Conservation (phyloP, 768 basidiomycete species). For the Coprinellus aureogranulatus region DNA sequence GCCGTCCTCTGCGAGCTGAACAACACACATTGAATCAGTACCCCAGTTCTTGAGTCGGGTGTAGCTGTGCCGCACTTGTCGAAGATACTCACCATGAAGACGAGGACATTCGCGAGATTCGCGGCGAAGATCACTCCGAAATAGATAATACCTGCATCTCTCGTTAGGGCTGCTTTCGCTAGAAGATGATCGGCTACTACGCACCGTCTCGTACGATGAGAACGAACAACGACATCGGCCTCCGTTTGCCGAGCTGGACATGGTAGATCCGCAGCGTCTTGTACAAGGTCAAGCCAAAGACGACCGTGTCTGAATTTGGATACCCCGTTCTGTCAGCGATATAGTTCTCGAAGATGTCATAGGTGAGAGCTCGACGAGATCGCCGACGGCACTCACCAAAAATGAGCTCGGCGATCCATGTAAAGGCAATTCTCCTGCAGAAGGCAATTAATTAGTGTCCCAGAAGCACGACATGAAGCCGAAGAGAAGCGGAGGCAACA, state of each 20-base stretch:
- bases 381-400: constrained; percentile 20
- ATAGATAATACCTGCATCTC: constrained; percentile 27
- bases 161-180: too few species aligned
- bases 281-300: constrained; percentile 32
- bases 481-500: background rate
- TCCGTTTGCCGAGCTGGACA: constrained; percentile 4
- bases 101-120: constrained; percentile 29
- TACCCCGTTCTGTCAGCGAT: background rate
- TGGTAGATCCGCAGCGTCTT: constrained; percentile 20
- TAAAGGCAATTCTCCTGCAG: constrained; percentile 31
- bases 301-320: constrained; percentile 24
- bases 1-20: constrained; percentile 22
- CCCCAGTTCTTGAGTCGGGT: too few species aligned
- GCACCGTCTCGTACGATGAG: constrained; percentile 34
- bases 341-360: background rate
- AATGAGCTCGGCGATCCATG: constrained; percentile 36
- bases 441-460: background rate
- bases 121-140: constrained; percentile 31
- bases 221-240: constrained; percentile 20
- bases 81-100: constrained; percentile 25
- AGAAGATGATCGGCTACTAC: background rate
- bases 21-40: too few species aligned
- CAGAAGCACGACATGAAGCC: background rate
- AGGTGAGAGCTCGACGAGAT: too few species aligned
- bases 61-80: background rate